Evolutionary conservation across 257 asterid species (phyloP).

Genomic region (Sherardia arvensis): DNA sequence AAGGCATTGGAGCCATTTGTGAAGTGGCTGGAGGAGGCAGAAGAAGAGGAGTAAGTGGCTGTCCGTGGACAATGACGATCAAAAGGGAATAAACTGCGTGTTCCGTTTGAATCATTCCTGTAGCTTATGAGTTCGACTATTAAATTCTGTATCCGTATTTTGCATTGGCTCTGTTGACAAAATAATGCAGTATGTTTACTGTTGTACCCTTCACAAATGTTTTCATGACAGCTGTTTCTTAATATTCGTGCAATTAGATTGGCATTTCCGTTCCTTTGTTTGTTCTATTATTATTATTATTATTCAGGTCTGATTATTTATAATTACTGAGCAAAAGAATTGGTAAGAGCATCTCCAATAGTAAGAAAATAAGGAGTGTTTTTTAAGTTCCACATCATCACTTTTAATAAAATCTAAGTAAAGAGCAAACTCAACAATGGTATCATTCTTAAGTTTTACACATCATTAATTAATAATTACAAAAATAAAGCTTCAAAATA

Average conservation of each 20-base stretch:
- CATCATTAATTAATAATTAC: too few species aligned
- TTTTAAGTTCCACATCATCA: too few species aligned
- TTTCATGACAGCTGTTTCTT: background rate
- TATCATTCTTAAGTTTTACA: too few species aligned
- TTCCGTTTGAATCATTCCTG: background rate
- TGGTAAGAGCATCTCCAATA: too few species aligned
- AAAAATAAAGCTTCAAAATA: too few species aligned
- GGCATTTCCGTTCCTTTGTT: too few species aligned
- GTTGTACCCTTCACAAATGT: background rate
- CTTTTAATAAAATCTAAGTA: too few species aligned
- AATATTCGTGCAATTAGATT: background rate
- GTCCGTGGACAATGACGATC: background rate
- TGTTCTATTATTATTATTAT: too few species aligned
- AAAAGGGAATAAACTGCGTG: constrained; percentile 4
- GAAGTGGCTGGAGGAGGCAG: constrained; percentile 98
- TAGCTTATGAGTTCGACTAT: background rate
- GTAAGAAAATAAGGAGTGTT: too few species aligned
- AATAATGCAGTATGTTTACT: background rate
- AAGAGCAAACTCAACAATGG: too few species aligned
- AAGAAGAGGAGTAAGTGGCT: constrained; percentile 67
- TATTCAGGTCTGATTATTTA: too few species aligned
- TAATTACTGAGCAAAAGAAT: too few species aligned
- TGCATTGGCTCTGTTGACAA: background rate
- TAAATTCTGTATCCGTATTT: background rate
- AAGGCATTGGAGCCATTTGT: constrained; percentile 91